phyloP scores from a whole-genome alignment of 2,329 filamentous ascomycete genomes.

The Alternaria sp. region DNA sequence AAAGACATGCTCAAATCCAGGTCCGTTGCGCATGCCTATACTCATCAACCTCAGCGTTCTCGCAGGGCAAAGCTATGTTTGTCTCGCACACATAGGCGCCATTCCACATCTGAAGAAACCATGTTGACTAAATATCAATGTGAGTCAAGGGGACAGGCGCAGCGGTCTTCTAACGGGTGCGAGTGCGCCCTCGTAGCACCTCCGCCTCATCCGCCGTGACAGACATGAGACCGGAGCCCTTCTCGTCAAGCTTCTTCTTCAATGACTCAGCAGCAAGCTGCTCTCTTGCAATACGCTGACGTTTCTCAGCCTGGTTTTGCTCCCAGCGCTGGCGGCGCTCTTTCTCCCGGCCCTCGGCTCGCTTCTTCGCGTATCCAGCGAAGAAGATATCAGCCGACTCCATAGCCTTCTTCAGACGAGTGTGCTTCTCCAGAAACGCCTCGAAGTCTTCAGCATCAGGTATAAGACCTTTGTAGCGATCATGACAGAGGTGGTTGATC shows the following conservation, averaged over 20 bases:
- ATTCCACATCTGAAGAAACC: not conserved
- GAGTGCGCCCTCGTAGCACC: conserved; percentile 9
- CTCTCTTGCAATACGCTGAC: conserved; percentile 4
- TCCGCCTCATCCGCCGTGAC: conserved; percentile 15
- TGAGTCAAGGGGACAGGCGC: not conserved
- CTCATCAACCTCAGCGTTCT: not conserved
- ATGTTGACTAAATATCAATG: not conserved
- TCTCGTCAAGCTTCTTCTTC: conserved; percentile 14
- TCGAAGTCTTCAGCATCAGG: conserved; percentile 19
- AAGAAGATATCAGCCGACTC: conserved; percentile 15
- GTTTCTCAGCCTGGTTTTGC: conserved; percentile 8
- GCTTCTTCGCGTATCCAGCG: not conserved
- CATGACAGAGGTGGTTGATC: conserved; percentile 24
- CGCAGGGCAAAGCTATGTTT: not conserved
- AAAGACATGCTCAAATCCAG: too few species aligned
- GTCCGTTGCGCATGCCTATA: not conserved
- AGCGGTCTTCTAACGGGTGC: not conserved
- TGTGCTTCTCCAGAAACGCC: conserved; percentile 12
- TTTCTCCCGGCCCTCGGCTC: not conserved
- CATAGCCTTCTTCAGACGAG: conserved; percentile 10
- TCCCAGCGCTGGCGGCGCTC: conserved; percentile 10
- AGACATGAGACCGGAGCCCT: conserved; percentile 13
- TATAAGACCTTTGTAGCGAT: conserved; percentile 8
- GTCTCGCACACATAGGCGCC: not conserved
- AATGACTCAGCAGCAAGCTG: conserved; percentile 2